phyloP scores from a whole-genome alignment of 148 eudicot genomes.

The Vaccinium corymbosum region DNA sequence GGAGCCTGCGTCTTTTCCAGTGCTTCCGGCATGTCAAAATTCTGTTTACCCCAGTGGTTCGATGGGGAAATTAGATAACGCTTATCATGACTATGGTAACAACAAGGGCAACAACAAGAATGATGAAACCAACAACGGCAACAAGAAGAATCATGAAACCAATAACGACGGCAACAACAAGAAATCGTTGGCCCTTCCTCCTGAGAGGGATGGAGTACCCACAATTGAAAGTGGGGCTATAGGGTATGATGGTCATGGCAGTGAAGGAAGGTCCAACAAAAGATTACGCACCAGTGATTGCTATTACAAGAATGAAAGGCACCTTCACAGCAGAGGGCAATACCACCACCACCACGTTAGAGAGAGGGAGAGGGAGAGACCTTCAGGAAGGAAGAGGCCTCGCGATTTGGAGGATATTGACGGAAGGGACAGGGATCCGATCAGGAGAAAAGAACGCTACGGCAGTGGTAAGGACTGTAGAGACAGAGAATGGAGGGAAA shows the following conservation, averaged over 20 bases:
- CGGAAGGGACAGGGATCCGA: conserved; percentile 41
- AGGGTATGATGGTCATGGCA: conserved; percentile 15
- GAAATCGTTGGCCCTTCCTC: conserved; percentile 13
- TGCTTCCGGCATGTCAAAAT: conserved; percentile 9
- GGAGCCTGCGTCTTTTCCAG: neutral
- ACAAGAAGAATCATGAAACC: neutral
- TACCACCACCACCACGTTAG: neutral
- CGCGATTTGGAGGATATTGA: conserved; percentile 51
- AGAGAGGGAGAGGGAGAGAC: conserved; percentile 30
- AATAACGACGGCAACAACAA: conserved; percentile 10
- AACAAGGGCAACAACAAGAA: neutral
- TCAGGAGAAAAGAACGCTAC: conserved; percentile 43
- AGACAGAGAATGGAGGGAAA: conserved; percentile 65
- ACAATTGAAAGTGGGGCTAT: conserved; percentile 11
- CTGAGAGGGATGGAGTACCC: conserved; percentile 12
- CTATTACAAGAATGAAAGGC: conserved; percentile 40
- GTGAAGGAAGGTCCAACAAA: conserved; percentile 39
- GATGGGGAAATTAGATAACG: neutral
- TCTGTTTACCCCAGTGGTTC: conserved; percentile 6
- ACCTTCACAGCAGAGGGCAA: conserved; percentile 24
- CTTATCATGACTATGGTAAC: neutral
- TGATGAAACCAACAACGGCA: neutral
- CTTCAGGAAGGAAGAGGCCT: conserved; percentile 39
- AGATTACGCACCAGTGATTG: conserved; percentile 31
- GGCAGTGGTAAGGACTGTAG: conserved; percentile 44